Evolutionary conservation across 1,284 basidiomycete genomes (phyloP), one percentile per base, ranked within the genome.

Genomic region (Naganishia albida): DNA sequence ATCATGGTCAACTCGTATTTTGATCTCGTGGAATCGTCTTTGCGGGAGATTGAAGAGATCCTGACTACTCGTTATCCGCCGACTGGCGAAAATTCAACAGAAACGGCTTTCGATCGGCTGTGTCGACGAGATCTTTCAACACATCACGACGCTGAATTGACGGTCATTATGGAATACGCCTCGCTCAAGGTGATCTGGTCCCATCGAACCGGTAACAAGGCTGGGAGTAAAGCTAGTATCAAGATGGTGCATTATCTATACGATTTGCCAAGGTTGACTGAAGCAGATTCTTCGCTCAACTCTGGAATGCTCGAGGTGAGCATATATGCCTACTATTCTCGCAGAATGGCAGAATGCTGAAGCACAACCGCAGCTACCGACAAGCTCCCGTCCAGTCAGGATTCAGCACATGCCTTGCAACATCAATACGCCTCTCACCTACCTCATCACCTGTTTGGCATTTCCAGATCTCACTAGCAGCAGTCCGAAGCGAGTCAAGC

Each of bases 1-100:
- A 63, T 66, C 65, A 54, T 66, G 59, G 51, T 54, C 52, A 66
- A 63, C 48, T 66, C 65, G 8, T 66, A 62, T 46, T 66, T 62
- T n/a, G 65, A 66, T 28, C 50, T 66, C 18, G 57, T 53, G 3
- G 56, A 39, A 46, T 10, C 50, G 15, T 26, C 34, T 20, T 16
- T 66, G 34, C 30, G 30, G 23, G 65, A 66, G 16, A 60, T 60
- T 30, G 46, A 60, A 38, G 28, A 49, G 18, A 60, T 60, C 18
- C 56, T 60, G 4, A 48, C 38, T 50, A 30, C 56, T 18, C 56
- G 56, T 3, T 60, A 60, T 60, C 56, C 56, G 15, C 23, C 46
- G 18, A 18, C 20, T 20, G 20, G n/a, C 15, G 56, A 39, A 23
- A 23, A 26, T 20, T 4, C n/a, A 16, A 18, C 34, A 1, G 56